phyloP scores from a whole-genome alignment of 208 protist genomes.

The Leishmania aethiopica region DNA sequence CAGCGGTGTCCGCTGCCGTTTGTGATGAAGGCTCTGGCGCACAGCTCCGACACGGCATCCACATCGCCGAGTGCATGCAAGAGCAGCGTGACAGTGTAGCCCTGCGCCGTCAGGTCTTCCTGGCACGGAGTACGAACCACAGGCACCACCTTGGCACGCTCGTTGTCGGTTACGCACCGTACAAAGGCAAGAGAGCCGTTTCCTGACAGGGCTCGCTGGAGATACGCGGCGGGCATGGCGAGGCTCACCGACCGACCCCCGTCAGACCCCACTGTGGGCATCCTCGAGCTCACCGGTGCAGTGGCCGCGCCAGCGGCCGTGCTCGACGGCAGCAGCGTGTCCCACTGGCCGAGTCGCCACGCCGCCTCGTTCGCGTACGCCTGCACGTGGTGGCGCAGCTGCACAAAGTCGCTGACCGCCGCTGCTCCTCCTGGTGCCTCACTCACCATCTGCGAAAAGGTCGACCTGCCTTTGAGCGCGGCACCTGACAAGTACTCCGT shows the following conservation, averaged over 20 bases:
- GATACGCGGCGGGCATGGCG: slow-evolving; percentile 19
- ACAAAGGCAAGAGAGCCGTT: slow-evolving; percentile 8
- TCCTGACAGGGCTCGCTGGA: slow-evolving; percentile 22
- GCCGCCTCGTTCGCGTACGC: slow-evolving; percentile 88
- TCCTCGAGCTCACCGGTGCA: not conserved
- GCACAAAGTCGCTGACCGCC: not conserved
- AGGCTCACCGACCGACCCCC: slow-evolving; percentile 9
- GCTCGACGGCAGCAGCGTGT: slow-evolving; percentile 36
- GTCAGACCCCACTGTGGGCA: not conserved
- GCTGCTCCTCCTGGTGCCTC: not conserved
- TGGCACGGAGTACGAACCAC: slow-evolving; percentile 56
- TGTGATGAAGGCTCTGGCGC: slow-evolving; percentile 12
- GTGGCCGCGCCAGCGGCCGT: no score
- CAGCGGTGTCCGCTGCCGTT: not conserved
- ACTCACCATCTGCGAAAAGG: slow-evolving; percentile 14
- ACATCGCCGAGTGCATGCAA: slow-evolving; percentile 84
- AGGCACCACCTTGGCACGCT: slow-evolving; percentile 60
- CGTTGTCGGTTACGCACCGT: slow-evolving; percentile 18
- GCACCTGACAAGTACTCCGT: not conserved
- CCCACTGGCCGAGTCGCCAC: slow-evolving; percentile 87
- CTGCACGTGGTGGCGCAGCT: slow-evolving; percentile 45
- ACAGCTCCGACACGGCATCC: slow-evolving; percentile 58
- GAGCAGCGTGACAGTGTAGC: slow-evolving; percentile 67
- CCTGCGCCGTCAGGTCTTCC: slow-evolving; percentile 68
- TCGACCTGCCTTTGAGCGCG: slow-evolving; percentile 7